These are phyloP conservation scores for Plasmodium vinckei DNA, from an alignment of 169 alveolate species.

Conservation along the genomic window DNA sequence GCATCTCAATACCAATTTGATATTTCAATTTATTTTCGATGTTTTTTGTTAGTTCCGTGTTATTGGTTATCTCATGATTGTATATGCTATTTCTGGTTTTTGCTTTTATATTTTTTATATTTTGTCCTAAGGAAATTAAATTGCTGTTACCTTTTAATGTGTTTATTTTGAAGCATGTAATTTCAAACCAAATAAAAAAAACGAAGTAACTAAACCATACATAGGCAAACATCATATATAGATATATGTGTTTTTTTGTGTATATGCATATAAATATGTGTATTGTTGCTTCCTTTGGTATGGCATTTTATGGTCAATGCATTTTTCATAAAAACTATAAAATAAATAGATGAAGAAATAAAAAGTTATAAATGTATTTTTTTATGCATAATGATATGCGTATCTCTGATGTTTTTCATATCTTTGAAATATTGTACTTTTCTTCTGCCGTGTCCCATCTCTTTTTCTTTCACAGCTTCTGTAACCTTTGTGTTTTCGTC, in stretches of 20 bases:
- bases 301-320: not conserved
- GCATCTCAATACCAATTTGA: constrained; percentile 83
- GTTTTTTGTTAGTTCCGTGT: constrained; percentile 7
- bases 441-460: too few relatives aligned
- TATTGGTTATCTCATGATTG: constrained; percentile 4
- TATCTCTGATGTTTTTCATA: too few relatives aligned
- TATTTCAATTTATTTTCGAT: constrained; percentile 43
- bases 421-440: too few relatives aligned
- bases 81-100: not conserved
- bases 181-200: constrained; percentile 1
- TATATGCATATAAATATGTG: not conserved
- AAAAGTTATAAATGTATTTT: too few relatives aligned
- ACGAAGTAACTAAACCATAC: not conserved
- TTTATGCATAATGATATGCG: too few relatives aligned
- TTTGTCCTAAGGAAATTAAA: constrained; percentile 2
- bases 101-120: not conserved
- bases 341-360: too few relatives aligned
- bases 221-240: not conserved
- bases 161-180: not conserved
- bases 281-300: not conserved
- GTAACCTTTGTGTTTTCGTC: too few relatives aligned
- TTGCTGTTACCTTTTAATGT: not conserved
- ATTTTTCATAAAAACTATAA: not conserved
- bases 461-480: too few relatives aligned
- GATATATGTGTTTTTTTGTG: not conserved